Conservation (phyloP, 208 protist genomes). For the Acanthamoeba divionensis region DNA sequence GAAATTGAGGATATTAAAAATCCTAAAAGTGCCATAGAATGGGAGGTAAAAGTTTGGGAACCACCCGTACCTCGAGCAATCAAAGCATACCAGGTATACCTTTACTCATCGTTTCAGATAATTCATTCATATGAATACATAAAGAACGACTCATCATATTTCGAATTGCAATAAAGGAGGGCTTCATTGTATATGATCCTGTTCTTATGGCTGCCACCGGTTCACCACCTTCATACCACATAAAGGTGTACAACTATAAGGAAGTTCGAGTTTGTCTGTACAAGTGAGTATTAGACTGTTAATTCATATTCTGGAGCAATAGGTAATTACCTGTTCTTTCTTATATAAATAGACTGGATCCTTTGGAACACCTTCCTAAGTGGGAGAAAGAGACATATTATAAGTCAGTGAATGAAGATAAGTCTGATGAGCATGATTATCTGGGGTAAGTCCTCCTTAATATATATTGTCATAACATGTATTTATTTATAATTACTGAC, state of each 20-base stretch:
- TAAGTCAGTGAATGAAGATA: not conserved
- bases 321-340: too few species aligned
- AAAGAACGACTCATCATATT: not conserved
- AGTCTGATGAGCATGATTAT: constrained; percentile 43
- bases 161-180: not conserved
- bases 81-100: constrained; percentile 15
- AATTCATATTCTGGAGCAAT: too few species aligned
- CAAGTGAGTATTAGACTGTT: too few species aligned
- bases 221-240: constrained; percentile 23
- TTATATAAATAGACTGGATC: constrained; percentile 4
- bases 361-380: constrained; percentile 16
- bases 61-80: constrained; percentile 24
- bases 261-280: constrained; percentile 49
- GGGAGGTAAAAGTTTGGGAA: constrained; percentile 57
- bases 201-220: constrained; percentile 10
- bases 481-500: not conserved
- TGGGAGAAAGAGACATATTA: constrained; percentile 34
- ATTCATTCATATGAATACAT: not conserved
- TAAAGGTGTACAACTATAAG: constrained; percentile 52
- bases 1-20: not conserved
- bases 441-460: constrained; percentile 1
- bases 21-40: not conserved
- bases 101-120: not conserved
- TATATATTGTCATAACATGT: not conserved
- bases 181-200: constrained; percentile 46